Conservation (phyloP, 2,329 filamentous ascomycete genomes). For the Teratosphaeria viscida region DNA sequence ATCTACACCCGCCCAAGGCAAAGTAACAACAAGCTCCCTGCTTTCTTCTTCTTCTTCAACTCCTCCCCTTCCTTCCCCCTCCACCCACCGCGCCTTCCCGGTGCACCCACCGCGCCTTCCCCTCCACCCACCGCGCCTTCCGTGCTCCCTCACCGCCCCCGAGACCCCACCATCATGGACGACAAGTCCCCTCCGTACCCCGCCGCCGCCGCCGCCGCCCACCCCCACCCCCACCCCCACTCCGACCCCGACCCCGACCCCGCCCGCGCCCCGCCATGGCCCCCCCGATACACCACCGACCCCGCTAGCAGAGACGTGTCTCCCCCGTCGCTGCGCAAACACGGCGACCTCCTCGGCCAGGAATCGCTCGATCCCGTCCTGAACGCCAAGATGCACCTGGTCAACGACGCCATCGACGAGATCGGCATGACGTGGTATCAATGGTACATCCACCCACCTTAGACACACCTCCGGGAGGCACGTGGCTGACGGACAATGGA, state of each 20-base stretch:
- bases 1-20: neutral
- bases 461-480: neutral
- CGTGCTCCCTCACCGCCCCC: neutral
- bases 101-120: neutral
- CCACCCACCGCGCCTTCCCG: neutral
- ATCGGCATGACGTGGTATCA: conserved; percentile 46
- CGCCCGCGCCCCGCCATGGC: neutral
- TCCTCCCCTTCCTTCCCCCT: too few relatives aligned
- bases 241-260: neutral
- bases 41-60: too few relatives aligned
- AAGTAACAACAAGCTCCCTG: too few relatives aligned
- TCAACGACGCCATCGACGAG: conserved; percentile 53
- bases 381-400: conserved; percentile 40
- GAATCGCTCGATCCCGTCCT: conserved; percentile 52
- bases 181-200: neutral
- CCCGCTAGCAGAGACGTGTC: neutral
- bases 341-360: conserved; percentile 44
- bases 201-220: neutral
- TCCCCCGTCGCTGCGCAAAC: conserved; percentile 12
- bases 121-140: too few relatives aligned
- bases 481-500: neutral
- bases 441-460: conserved; percentile 18
- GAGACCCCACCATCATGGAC: neutral
- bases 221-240: too few relatives aligned
- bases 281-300: neutral